phyloP scores from a whole-genome alignment of 2,329 filamentous ascomycete genomes.

The Fulvia fulva region DNA sequence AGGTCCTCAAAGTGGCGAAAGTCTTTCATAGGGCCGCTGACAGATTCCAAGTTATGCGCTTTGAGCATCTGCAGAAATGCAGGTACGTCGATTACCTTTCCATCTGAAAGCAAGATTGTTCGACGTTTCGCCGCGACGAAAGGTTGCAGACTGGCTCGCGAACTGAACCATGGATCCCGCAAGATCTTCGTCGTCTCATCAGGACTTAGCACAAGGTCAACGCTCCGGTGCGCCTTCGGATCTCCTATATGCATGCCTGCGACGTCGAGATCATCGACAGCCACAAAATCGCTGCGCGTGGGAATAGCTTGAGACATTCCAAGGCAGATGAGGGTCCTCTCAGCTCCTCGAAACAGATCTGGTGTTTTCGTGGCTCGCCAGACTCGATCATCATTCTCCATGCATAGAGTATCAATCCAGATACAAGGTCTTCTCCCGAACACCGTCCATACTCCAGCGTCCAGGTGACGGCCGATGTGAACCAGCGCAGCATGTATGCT shows the following conservation, averaged over 20 bases:
- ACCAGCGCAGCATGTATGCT: background rate
- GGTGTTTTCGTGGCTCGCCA: background rate
- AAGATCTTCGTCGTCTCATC: background rate
- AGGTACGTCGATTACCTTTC: background rate
- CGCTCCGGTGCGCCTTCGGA: too few species aligned
- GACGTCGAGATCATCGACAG: background rate
- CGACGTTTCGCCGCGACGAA: background rate
- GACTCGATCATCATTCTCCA: background rate
- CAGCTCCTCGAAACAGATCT: background rate
- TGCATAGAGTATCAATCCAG: background rate
- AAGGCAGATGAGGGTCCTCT: background rate
- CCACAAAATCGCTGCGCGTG: background rate
- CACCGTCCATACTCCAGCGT: background rate
- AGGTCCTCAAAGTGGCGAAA: background rate
- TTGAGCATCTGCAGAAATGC: background rate
- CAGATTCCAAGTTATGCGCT: too few species aligned
- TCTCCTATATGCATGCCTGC: background rate
- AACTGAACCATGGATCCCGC: background rate
- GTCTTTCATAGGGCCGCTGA: background rate
- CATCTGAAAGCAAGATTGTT: background rate
- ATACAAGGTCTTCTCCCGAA: background rate
- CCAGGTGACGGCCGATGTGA: background rate
- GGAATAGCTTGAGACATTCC: background rate
- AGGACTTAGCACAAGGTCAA: background rate
- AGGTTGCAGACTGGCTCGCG: background rate